Conservation (phyloP, 2,329 filamentous ascomycete genomes). For the Fusarium pininemorale region DNA sequence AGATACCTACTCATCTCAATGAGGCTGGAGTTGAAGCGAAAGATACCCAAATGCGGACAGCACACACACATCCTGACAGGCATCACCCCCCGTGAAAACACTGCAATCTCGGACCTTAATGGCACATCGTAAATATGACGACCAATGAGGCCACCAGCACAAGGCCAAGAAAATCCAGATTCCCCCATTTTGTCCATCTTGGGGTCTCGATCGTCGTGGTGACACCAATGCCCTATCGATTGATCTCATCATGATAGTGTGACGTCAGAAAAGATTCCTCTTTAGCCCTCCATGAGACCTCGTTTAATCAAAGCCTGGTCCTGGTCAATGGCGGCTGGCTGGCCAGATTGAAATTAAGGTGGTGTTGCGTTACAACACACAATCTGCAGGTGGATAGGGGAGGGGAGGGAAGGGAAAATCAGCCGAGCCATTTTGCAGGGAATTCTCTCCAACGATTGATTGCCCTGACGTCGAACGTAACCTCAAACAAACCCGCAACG, state of each 20-base stretch:
- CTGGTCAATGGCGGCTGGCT: background rate
- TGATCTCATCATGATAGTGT: slow-evolving; percentile 37
- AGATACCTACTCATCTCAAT: slow-evolving; percentile 44
- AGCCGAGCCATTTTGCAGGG: slow-evolving; percentile 24
- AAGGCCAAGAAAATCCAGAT: background rate
- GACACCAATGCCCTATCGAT: slow-evolving; percentile 10
- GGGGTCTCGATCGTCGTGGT: slow-evolving; percentile 20
- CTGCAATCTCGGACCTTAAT: background rate
- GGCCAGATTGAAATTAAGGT: background rate
- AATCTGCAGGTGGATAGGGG: background rate
- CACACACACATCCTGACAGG: slow-evolving; percentile 18
- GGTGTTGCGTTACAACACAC: background rate
- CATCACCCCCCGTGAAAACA: slow-evolving; percentile 3
- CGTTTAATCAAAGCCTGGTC: slow-evolving; percentile 2
- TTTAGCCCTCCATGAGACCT: background rate
- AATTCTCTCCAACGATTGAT: slow-evolving; percentile 10
- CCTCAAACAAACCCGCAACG: slow-evolving; percentile 16
- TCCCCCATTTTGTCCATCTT: background rate
- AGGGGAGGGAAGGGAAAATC: background rate
- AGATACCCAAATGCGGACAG: slow-evolving; percentile 35
- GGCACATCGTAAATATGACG: slow-evolving; percentile 1
- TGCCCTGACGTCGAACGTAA: slow-evolving; percentile 30
- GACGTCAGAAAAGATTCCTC: slow-evolving; percentile 25
- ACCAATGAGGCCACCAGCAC: slow-evolving; percentile 6
- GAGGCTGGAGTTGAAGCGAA: slow-evolving; percentile 30